phyloP scores from a whole-genome alignment of 805 yeast genomes.

The Candida railenensis region DNA sequence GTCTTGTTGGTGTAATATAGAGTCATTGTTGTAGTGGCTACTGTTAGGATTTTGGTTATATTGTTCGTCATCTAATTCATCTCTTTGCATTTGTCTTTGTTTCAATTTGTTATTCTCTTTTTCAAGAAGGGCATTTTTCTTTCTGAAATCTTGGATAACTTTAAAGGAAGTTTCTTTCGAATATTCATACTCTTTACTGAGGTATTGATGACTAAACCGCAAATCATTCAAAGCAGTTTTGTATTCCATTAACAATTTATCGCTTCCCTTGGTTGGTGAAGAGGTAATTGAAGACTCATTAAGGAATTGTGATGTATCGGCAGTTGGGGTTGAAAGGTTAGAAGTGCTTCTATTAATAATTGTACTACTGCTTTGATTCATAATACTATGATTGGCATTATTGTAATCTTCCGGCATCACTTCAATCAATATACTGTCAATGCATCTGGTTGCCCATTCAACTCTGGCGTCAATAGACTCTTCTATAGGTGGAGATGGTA shows the following conservation, averaged over 20 bases:
- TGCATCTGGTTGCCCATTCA: constrained; percentile 40
- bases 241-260: constrained; percentile 28
- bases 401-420: constrained; percentile 1
- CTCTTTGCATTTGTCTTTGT: background rate
- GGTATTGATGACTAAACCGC: constrained; percentile 68
- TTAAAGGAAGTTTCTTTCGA: constrained; percentile 57
- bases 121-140: constrained; percentile 50
- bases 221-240: constrained; percentile 66
- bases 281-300: constrained; percentile 25
- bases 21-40: background rate
- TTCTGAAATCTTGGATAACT: constrained; percentile 52
- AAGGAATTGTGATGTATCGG: constrained; percentile 13
- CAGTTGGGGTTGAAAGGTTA: constrained; percentile 7
- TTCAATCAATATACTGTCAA: constrained; percentile 29
- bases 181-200: constrained; percentile 66
- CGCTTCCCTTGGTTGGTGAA: constrained; percentile 6
- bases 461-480: constrained; percentile 21
- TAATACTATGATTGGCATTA: constrained; percentile 4
- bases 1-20: constrained; percentile 4
- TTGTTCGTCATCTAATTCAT: background rate
- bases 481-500: constrained; percentile 33
- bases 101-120: constrained; percentile 35
- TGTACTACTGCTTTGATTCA: constrained; percentile 8
- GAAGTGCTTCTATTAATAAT: constrained; percentile 3
- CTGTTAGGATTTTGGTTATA: background rate